phyloP scores from a whole-genome alignment of 2,329 filamentous ascomycete species.

The Fusarium veterinarium region DNA sequence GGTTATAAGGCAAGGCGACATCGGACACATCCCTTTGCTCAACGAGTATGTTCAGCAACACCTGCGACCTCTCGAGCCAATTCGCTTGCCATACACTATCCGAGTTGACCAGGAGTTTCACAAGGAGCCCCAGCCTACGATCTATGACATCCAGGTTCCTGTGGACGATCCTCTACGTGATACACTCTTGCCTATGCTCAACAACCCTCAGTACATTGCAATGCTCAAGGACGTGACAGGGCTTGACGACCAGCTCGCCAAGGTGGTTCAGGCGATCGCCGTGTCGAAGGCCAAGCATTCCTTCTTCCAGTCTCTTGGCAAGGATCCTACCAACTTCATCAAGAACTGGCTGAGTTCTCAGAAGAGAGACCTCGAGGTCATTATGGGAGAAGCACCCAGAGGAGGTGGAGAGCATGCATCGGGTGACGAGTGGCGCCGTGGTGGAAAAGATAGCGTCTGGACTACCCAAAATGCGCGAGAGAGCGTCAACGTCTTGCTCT shows the following conservation, averaged over 20 bases:
- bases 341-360: constrained; percentile 91
- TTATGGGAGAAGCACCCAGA: constrained; percentile 82
- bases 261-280: constrained; percentile 83
- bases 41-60: constrained; percentile 83
- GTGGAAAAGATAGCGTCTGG: constrained; percentile 67
- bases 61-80: constrained; percentile 80
- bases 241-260: constrained; percentile 87
- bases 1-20: constrained; percentile 79
- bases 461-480: constrained; percentile 68
- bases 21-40: constrained; percentile 86
- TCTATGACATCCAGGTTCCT: constrained; percentile 89
- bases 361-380: constrained; percentile 88
- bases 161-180: constrained; percentile 84
- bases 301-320: constrained; percentile 82
- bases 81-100: constrained; percentile 91
- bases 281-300: constrained; percentile 90
- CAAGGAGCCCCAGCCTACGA: constrained; percentile 77
- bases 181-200: constrained; percentile 72
- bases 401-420: constrained; percentile 67
- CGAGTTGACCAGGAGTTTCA: constrained; percentile 89
- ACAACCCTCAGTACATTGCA: constrained; percentile 75
- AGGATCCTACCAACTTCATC: constrained; percentile 87
- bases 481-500: constrained; percentile 71
- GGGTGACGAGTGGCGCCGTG: constrained; percentile 76
- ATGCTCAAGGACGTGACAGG: constrained; percentile 80